A percentile compares a stretch with the other conserved stretches of the same genome.
phyloP scores from a whole-genome alignment of 2,329 filamentous ascomycete species.

The Fusarium agapanthi region DNA sequence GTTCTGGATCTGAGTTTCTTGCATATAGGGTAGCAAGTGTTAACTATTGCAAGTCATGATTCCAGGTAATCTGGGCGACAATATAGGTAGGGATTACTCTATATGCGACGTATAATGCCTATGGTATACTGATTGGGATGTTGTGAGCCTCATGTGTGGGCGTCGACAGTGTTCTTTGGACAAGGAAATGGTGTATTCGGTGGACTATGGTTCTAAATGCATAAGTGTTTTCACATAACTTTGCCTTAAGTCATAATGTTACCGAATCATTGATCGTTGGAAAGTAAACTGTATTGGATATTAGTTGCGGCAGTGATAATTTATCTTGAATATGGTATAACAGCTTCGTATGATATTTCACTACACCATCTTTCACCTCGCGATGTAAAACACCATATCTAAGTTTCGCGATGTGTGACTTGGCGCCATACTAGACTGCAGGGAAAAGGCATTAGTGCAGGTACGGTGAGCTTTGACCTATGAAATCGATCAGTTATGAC shows the following conservation, averaged over 20 bases:
- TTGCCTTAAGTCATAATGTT: not conserved
- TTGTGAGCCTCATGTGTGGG: not conserved
- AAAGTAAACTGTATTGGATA: not conserved
- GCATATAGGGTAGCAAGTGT: not conserved
- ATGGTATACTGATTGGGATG: not conserved
- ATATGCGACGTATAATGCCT: not conserved
- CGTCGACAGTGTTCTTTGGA: no score
- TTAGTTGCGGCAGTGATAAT: not conserved
- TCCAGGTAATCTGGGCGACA: not conserved
- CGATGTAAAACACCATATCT: not conserved
- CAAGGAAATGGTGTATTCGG: not conserved
- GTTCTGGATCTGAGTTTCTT: not conserved
- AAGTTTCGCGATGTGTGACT: conserved; percentile 4
- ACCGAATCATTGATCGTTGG: no score
- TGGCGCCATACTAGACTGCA: conserved; percentile 30
- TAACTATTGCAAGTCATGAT: not conserved
- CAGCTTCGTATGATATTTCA: not conserved
- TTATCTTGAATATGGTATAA: not conserved
- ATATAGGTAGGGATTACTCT: not conserved
- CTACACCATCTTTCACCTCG: not conserved
- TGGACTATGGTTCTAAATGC: not conserved
- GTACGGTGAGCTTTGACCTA: conserved; percentile 27
- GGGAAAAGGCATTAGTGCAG: conserved; percentile 35
- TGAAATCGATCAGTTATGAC: conserved; percentile 16
- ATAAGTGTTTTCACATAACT: no score